Evolutionary conservation across 768 basidiomycete species (phyloP).

Genomic region (Podaxis mareebaensis): DNA sequence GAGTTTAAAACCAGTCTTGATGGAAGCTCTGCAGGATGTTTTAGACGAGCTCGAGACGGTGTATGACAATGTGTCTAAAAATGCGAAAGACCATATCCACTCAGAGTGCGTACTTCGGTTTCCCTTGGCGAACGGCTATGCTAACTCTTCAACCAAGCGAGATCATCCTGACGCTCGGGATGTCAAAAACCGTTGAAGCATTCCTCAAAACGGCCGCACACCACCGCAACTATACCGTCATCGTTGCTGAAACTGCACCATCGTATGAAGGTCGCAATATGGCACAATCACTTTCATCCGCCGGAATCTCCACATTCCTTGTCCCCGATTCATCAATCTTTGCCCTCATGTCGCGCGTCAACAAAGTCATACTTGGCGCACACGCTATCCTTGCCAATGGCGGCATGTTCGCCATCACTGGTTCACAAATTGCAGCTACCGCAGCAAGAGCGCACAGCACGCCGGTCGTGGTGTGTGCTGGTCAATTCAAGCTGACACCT

Average conservation of each 20-base stretch:
- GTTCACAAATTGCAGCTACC: slow-evolving; percentile 80
- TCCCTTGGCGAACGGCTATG: not conserved
- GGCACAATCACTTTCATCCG: slow-evolving; percentile 76
- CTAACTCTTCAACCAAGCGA: slow-evolving; percentile 55
- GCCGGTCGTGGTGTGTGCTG: slow-evolving; percentile 90
- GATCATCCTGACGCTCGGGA: slow-evolving; percentile 82
- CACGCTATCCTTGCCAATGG: slow-evolving; percentile 98
- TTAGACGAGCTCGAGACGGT: slow-evolving; percentile 95
- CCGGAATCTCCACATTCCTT: slow-evolving; percentile 92
- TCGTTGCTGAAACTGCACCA: slow-evolving; percentile 94
- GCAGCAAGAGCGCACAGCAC: slow-evolving; percentile 90
- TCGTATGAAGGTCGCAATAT: slow-evolving; percentile 86
- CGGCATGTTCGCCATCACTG: slow-evolving; percentile 88
- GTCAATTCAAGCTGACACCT: slow-evolving; percentile 96
- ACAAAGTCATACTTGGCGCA: slow-evolving; percentile 93
- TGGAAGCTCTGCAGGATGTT: slow-evolving; percentile 97
- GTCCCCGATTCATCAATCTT: slow-evolving; percentile 96
- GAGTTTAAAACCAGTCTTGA: slow-evolving; percentile 86
- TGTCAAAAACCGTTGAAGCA: slow-evolving; percentile 90
- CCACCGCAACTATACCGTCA: slow-evolving; percentile 90
- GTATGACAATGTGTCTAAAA: slow-evolving; percentile 92
- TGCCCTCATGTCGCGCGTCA: slow-evolving; percentile 94
- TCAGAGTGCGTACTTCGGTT: slow-evolving; percentile 71
- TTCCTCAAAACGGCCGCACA: slow-evolving; percentile 92
- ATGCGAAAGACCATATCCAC: slow-evolving; percentile 94